A percentile compares a stretch with the other conserved stretches of the same genome.
phyloP scores from a whole-genome alignment of 2,329 filamentous ascomycete species.

The Fusarium verrucosum region DNA sequence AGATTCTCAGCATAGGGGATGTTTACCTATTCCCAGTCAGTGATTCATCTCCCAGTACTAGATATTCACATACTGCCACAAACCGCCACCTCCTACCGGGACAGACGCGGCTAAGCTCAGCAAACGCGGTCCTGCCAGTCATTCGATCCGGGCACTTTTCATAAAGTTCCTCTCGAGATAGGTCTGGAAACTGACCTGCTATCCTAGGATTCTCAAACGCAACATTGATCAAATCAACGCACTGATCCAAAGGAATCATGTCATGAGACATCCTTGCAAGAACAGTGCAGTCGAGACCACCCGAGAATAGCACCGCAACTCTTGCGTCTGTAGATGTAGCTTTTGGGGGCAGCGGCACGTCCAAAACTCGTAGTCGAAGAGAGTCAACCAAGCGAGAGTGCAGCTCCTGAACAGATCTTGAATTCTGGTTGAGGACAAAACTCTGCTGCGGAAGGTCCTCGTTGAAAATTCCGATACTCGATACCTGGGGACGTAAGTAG shows the following conservation, averaged over 20 bases:
- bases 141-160: slow-evolving; percentile 90
- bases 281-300: slow-evolving; percentile 91
- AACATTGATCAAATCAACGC: slow-evolving; percentile 91
- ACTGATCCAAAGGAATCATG: slow-evolving; percentile 71
- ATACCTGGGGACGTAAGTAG: slow-evolving; percentile 61
- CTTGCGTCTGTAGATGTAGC: slow-evolving; percentile 55
- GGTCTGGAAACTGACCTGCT: slow-evolving; percentile 61
- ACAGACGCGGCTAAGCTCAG: slow-evolving; percentile 77
- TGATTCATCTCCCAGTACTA: neutral
- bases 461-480: slow-evolving; percentile 65
- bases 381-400: slow-evolving; percentile 66
- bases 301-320: slow-evolving; percentile 89
- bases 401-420: slow-evolving; percentile 63
- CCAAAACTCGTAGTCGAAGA: slow-evolving; percentile 69
- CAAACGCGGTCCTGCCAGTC: slow-evolving; percentile 82
- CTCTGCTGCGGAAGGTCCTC: slow-evolving; percentile 52
- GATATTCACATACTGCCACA: slow-evolving; percentile 64
- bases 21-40: slow-evolving; percentile 65
- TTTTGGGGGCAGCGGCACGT: slow-evolving; percentile 68
- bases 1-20: slow-evolving; percentile 81
- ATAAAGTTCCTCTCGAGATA: slow-evolving; percentile 61
- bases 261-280: slow-evolving; percentile 84
- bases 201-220: slow-evolving; percentile 93
- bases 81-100: slow-evolving; percentile 82
- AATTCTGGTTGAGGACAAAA: slow-evolving; percentile 42